Base-by-base conservation (phyloP, 2,329 filamentous ascomycete species). In the Didymella exigua region DNA sequence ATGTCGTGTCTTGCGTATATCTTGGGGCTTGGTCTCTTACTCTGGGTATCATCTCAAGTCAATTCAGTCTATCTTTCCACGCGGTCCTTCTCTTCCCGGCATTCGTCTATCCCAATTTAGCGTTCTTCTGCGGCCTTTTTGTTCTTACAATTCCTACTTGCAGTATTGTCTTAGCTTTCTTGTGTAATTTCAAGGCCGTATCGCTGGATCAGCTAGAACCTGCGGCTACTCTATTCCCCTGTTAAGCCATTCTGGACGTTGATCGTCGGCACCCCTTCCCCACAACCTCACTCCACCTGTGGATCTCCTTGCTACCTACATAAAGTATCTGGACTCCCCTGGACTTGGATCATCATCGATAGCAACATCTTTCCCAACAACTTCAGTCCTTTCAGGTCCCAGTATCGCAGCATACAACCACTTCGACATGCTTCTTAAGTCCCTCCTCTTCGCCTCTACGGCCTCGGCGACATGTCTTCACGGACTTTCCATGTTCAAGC, bases 381-480 rank as follows among this genome's bases (percentile, higher is more conserved):
- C 26, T 40, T 31, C 21, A 23, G 18, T 41, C 44, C 8, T 37
- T 44, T 41, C 29, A 5, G 13, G 27, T 16, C 23, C 13, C 14
- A 16, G 23, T 31, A 29, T 42, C 27, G 38, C 24, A 41, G 11
- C 40, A 38, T 37, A 23, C 37, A 47, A 18, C 50, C 43, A 29
- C 43, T 57, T 45, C 62, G 71, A 40, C 50, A 74, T 74, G 71
- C 65, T 72, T 49, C 62, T 70, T 63, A 62, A 68, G 21, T 49
- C 63, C 18, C 60, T 74, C 27, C 55, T 73, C 36, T 37, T 73
- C 33, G 71, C 71, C 59, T 61, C 67, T 33, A 71, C 71, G 59
- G 71, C 70, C 47, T 71, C 74, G 16, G 74, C 76, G 29, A 75
- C 69, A 31, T 79, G 77, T 56, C 70, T 77, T 46, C 73, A 77